Evolutionary conservation across 768 basidiomycete species (phyloP).

Genomic region (Panus rudis): DNA sequence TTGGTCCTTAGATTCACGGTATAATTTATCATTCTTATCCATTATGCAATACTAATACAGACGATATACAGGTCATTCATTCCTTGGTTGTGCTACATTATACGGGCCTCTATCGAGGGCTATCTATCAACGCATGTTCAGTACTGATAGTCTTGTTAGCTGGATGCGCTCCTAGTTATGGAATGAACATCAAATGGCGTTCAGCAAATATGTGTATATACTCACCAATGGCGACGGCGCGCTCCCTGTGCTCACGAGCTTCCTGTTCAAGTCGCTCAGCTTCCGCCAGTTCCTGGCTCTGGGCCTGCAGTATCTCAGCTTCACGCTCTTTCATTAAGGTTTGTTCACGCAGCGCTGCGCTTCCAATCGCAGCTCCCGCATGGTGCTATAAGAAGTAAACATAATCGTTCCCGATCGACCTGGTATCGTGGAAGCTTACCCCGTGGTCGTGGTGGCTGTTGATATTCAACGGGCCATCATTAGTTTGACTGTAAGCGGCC

Average conservation of each 20-base stretch:
- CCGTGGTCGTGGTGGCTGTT: too few relatives aligned
- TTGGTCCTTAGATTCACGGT: neutral
- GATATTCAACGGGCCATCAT: too few relatives aligned
- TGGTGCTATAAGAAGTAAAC: constrained; percentile 1
- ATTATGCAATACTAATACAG: too few relatives aligned
- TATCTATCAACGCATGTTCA: too few relatives aligned
- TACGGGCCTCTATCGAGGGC: too few relatives aligned
- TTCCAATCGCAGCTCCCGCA: constrained; percentile 1
- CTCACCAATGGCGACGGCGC: constrained; percentile 11
- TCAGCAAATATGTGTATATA: too few relatives aligned
- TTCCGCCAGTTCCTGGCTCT: constrained; percentile 12
- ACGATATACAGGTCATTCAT: too few relatives aligned
- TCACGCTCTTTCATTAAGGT: constrained; percentile 6
- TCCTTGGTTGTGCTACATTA: too few relatives aligned
- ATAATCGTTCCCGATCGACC: too few relatives aligned
- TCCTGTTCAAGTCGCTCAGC: constrained; percentile 12
- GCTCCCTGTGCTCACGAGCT: constrained; percentile 12
- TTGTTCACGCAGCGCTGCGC: constrained; percentile 11
- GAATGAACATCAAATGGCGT: neutral
- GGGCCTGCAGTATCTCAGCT: constrained; percentile 7
- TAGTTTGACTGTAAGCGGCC: too few relatives aligned
- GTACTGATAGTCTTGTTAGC: constrained; percentile 8
- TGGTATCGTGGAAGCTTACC: too few relatives aligned
- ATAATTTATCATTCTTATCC: too few relatives aligned
- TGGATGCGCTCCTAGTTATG: constrained; percentile 6